phyloP scores from a whole-genome alignment of 495 filamentous ascomycete genomes.

The Penicillium fimorum region DNA sequence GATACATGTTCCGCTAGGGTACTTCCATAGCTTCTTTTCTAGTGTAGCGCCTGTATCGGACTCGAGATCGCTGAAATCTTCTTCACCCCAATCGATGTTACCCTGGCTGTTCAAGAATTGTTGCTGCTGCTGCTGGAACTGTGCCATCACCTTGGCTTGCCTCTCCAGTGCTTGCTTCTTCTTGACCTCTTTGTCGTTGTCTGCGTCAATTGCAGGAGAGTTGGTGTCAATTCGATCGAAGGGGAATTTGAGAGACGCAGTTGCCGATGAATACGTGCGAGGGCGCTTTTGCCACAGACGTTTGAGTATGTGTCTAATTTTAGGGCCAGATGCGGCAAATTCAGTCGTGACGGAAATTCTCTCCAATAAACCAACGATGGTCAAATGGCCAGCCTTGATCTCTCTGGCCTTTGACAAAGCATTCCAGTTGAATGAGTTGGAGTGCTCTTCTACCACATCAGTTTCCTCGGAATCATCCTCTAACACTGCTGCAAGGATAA shows the following conservation, averaged over 20 bases:
- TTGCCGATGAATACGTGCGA: conserved; percentile 61
- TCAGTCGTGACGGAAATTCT: conserved; percentile 69
- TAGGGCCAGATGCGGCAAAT: conserved; percentile 77
- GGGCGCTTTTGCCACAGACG: conserved; percentile 82
- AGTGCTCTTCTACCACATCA: conserved; percentile 44
- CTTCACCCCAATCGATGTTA: conserved; percentile 80
- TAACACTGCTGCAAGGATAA: conserved; percentile 75
- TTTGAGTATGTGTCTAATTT: conserved; percentile 81
- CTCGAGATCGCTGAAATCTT: conserved; percentile 69
- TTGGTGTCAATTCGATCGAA: conserved; percentile 56
- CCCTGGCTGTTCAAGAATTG: conserved; percentile 86
- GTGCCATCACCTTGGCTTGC: conserved; percentile 91
- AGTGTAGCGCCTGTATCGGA: conserved; percentile 50
- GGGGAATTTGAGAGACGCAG: conserved; percentile 47
- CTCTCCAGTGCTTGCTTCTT: conserved; percentile 85
- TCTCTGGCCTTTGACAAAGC: conserved; percentile 61
- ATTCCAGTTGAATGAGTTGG: conserved; percentile 64
- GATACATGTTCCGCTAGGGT: conserved; percentile 91
- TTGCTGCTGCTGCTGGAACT: conserved; percentile 95
- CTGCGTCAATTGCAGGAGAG: conserved; percentile 57
- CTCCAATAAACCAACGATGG: conserved; percentile 74
- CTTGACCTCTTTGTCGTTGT: conserved; percentile 76
- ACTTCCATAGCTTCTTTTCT: conserved; percentile 82
- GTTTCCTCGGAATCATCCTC: conserved; percentile 71
- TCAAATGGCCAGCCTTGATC: conserved; percentile 54